Conservation (phyloP, 179 eudicot species). For the Patellifolia procumbens region DNA sequence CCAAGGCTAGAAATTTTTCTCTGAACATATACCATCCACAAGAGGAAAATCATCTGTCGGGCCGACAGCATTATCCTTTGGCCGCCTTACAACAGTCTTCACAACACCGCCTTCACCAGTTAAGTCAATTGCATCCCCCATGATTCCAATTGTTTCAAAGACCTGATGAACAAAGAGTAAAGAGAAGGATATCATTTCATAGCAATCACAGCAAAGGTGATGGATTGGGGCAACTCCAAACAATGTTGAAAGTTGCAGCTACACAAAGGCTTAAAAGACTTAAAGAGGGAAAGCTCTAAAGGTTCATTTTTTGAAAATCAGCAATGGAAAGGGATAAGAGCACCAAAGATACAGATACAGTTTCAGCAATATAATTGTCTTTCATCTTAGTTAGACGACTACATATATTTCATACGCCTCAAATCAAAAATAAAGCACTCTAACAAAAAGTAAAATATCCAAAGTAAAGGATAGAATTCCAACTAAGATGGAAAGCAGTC, state of each 20-base stretch:
- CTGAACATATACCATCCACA: slow-evolving; percentile 63
- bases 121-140: slow-evolving; percentile 75
- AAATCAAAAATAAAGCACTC: neutral
- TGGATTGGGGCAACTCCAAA: neutral
- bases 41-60: slow-evolving; percentile 85
- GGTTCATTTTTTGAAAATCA: neutral
- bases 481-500: neutral
- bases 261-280: neutral
- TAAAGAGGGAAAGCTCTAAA: neutral
- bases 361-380: neutral
- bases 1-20: neutral
- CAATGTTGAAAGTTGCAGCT: neutral
- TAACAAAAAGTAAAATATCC: neutral
- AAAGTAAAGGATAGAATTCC: neutral
- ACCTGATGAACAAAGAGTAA: slow-evolving; percentile 30
- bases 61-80: slow-evolving; percentile 76
- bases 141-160: slow-evolving; percentile 35
- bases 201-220: neutral
- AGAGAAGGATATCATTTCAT: neutral
- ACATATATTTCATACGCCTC: neutral
- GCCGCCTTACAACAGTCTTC: slow-evolving; percentile 62
- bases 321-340: neutral
- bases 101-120: slow-evolving; percentile 92
- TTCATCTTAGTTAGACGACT: neutral
- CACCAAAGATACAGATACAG: neutral